Evolutionary conservation across 768 basidiomycete genomes (phyloP).

Genomic region (Boletus edulis): DNA sequence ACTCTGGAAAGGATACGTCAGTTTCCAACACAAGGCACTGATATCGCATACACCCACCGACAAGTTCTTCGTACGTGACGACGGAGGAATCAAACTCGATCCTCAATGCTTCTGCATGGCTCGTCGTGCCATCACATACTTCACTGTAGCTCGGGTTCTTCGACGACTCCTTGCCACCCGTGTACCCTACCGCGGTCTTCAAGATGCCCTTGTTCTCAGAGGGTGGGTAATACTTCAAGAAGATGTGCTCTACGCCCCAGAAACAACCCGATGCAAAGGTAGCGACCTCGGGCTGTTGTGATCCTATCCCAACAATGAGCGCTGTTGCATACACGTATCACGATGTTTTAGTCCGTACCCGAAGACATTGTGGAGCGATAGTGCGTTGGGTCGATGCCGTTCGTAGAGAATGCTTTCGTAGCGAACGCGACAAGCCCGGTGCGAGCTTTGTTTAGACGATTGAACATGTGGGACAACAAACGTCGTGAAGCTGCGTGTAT

Average conservation of each 20-base stretch:
- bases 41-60: constrained; percentile 53
- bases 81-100: constrained; percentile 82
- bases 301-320: constrained; percentile 35
- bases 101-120: constrained; percentile 85
- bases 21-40: neutral
- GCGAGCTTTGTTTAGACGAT: constrained; percentile 22
- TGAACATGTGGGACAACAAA: constrained; percentile 19
- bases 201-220: constrained; percentile 70
- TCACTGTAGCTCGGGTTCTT: constrained; percentile 63
- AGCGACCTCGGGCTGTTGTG: constrained; percentile 43
- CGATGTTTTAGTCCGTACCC: constrained; percentile 6
- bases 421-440: constrained; percentile 22
- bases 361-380: constrained; percentile 42
- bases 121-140: constrained; percentile 79
- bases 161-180: constrained; percentile 58
- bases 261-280: constrained; percentile 66
- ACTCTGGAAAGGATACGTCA: constrained; percentile 53
- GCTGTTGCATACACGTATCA: neutral
- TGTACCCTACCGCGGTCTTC: constrained; percentile 76
- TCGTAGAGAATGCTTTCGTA: constrained; percentile 13
- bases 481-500: too few relatives aligned
- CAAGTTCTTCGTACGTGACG: constrained; percentile 81
- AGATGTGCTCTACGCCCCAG: constrained; percentile 87
- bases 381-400: constrained; percentile 35
- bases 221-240: constrained; percentile 74